phyloP scores from a whole-genome alignment of 192 early-diverging fungal species.

The Coemansia sp. region DNA sequence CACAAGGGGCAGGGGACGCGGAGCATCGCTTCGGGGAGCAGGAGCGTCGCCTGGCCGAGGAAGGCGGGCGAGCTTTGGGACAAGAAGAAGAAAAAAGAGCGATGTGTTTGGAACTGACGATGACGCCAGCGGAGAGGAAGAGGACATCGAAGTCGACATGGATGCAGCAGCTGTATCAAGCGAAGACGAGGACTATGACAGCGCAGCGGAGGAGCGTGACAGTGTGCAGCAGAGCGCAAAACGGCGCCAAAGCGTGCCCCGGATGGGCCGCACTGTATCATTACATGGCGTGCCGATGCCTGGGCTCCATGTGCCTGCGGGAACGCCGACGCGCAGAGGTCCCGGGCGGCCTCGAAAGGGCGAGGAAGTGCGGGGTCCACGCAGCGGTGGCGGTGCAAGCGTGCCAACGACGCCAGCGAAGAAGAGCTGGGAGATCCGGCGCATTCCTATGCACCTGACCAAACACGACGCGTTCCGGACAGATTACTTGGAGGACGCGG shows the following conservation, averaged over 20 bases:
- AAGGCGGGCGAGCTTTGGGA: background rate
- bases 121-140: conserved; percentile 4
- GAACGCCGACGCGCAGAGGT: conserved; percentile 9
- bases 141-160: background rate
- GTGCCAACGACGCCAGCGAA: conserved; percentile 6
- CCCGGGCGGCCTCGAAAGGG: conserved; percentile 39
- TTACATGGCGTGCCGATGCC: background rate
- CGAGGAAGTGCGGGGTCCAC: background rate
- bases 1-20: conserved; percentile 7
- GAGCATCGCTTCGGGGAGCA: background rate
- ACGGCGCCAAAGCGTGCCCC: background rate
- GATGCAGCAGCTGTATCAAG: conserved; percentile 23
- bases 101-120: background rate
- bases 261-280: background rate
- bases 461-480: conserved; percentile 39
- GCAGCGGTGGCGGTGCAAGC: background rate
- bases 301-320: background rate
- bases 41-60: background rate
- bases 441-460: conserved; percentile 37
- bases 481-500: conserved; percentile 19
- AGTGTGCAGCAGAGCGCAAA: background rate
- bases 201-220: background rate
- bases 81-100: background rate
- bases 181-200: conserved; percentile 30
- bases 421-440: conserved; percentile 23